Evolutionary conservation across 164 flowering plant genomes (phyloP).

Genomic region (Vitis cinerea): DNA sequence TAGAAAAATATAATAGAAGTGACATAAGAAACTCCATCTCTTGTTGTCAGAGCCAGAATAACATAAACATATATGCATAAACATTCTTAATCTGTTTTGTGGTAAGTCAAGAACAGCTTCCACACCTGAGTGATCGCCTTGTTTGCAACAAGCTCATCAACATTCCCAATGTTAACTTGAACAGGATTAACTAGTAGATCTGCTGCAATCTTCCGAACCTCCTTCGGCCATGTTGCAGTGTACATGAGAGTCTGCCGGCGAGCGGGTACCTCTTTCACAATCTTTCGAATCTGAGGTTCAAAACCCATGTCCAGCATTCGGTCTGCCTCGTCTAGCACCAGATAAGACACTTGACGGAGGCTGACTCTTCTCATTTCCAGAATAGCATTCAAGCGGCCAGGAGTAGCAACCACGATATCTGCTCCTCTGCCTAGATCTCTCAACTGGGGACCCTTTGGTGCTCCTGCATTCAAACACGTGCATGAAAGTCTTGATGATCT

Average conservation of each 20-base stretch:
- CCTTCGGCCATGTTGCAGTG: constrained; percentile 97
- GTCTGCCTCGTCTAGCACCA: constrained; percentile 94
- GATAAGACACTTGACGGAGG: constrained; percentile 74
- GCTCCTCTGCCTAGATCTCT: constrained; percentile 71
- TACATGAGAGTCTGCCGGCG: constrained; percentile 91
- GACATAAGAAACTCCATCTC: no score
- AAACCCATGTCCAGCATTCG: constrained; percentile 99
- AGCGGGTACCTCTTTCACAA: constrained; percentile 79
- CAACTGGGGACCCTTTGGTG: constrained; percentile 84
- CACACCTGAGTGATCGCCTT: constrained; percentile 89
- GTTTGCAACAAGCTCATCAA: constrained; percentile 91
- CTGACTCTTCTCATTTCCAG: constrained; percentile 73
- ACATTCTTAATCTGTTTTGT: no score
- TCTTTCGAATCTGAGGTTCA: constrained; percentile 90
- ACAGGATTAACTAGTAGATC: constrained; percentile 81
- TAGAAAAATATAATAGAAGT: no score
- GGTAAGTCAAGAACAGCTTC: no score
- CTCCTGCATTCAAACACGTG: constrained; percentile 91
- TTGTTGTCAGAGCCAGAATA: no score
- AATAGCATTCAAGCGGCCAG: constrained; percentile 91
- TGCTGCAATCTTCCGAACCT: constrained; percentile 86
- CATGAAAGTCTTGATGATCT: constrained; percentile 78
- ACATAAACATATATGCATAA: no score
- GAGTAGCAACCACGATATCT: constrained; percentile 93
- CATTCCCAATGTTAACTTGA: constrained; percentile 88